Conservation (phyloP, 441 rosid species). For the Adansonia gregorii region DNA sequence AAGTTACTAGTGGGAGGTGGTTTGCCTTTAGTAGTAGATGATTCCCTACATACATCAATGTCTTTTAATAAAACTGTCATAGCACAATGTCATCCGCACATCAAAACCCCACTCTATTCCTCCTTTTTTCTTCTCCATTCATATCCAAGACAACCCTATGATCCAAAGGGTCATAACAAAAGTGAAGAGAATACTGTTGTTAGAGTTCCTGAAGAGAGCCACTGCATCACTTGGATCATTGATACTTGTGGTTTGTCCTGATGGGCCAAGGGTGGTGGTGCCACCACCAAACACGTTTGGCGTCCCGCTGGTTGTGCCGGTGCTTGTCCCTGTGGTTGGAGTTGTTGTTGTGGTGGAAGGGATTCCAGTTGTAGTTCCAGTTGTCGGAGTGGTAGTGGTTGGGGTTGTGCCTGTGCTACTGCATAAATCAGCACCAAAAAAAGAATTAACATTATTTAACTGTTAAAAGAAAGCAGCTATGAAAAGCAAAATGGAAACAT, state of each 20-base stretch:
- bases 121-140: not conserved
- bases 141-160: not conserved
- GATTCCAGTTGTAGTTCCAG: conserved; percentile 36
- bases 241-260: conserved; percentile 54
- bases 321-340: not conserved
- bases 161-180: conserved; percentile 14
- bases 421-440: conserved; percentile 18
- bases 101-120: conserved; percentile 26
- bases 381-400: conserved; percentile 12
- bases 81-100: not conserved
- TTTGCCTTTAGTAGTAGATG: no score
- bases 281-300: conserved; percentile 35
- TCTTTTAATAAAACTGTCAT: no score
- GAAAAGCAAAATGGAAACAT: not conserved
- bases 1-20: no score
- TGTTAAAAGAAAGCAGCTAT: not conserved
- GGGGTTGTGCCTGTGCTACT: conserved; percentile 47
- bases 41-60: no score
- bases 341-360: no score
- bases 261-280: conserved; percentile 46
- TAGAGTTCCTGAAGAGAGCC: conserved; percentile 23
- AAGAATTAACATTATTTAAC: not conserved
- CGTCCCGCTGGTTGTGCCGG: conserved; percentile 39
- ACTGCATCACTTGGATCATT: conserved; percentile 38
- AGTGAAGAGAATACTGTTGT: conserved; percentile 34